Percentiles rank a stretch among this genome's conserved stretches.
Evolutionary conservation across 2,329 filamentous ascomycete species (phyloP).

Genomic region (Metarhizium rileyi): DNA sequence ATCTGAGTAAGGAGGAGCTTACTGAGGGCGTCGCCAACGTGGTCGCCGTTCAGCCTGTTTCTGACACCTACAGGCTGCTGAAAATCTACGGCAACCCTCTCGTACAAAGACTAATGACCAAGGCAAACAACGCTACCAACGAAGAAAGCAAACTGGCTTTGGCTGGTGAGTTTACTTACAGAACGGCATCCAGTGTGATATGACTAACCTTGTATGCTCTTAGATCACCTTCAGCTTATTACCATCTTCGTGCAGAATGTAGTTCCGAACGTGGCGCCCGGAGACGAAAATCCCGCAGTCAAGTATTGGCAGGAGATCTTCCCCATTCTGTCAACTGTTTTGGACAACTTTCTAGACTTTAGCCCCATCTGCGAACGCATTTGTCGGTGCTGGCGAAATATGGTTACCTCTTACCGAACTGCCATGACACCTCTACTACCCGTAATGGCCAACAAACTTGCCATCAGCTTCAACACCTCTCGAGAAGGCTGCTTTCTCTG

Average conservation of each 20-base stretch:
- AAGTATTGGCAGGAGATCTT: conserved; percentile 96
- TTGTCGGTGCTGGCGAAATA: conserved; percentile 91
- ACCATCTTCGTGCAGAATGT: conserved; percentile 78
- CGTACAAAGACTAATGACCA: conserved; percentile 71
- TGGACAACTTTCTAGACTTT: conserved; percentile 79
- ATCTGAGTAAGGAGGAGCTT: conserved; percentile 85
- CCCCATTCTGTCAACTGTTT: conserved; percentile 73
- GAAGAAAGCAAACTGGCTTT: conserved; percentile 78
- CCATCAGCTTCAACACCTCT: conserved; percentile 73
- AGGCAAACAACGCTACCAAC: conserved; percentile 76
- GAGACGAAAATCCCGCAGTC: conserved; percentile 77
- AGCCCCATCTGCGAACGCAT: conserved; percentile 86
- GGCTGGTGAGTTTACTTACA: conserved; percentile 48
- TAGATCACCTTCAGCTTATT: conserved; percentile 83
- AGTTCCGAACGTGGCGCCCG: conserved; percentile 62
- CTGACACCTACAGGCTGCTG: conserved; percentile 73
- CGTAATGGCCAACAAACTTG: conserved; percentile 79
- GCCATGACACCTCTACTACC: conserved; percentile 79
- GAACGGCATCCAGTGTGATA: neutral
- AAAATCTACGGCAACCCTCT: conserved; percentile 92
- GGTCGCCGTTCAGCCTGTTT: conserved; percentile 72
- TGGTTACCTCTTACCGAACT: conserved; percentile 91
- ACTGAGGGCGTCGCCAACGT: conserved; percentile 93
- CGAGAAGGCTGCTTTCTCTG: conserved; percentile 96
- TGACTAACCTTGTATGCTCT: neutral